phyloP scores from a whole-genome alignment of 2,329 filamentous ascomycete species.

The Clonostachys solani region DNA sequence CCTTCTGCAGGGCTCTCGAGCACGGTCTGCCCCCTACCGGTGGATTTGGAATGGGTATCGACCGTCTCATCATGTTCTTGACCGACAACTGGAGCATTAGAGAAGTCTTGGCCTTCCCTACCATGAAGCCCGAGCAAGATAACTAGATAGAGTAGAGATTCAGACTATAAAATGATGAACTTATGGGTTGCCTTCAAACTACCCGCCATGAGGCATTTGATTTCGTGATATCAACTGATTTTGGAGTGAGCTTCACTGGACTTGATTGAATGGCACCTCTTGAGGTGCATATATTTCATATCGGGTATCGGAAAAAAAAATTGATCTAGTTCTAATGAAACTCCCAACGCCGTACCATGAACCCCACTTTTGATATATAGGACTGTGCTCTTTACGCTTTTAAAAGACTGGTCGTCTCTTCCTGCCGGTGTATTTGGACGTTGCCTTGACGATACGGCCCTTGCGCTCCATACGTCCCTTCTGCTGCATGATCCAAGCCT shows the following conservation, averaged over 20 bases:
- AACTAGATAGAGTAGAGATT: neutral
- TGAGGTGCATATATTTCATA: neutral
- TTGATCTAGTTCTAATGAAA: conserved; percentile 1
- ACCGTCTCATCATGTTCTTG: conserved; percentile 92
- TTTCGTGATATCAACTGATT: neutral
- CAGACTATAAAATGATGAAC: neutral
- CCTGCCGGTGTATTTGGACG: conserved; percentile 89
- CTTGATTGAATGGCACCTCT: neutral
- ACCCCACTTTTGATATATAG: conserved; percentile 12
- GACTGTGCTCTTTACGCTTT: neutral
- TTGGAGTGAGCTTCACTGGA: neutral
- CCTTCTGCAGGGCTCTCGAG: conserved; percentile 86
- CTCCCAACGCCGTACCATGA: conserved; percentile 24
- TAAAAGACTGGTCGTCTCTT: conserved; percentile 79
- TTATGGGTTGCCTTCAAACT: neutral
- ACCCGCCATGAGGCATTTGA: too few species aligned
- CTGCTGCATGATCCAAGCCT: conserved; percentile 79
- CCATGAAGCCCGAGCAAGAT: conserved; percentile 83
- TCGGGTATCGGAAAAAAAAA: conserved; percentile 2
- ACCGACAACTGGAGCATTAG: conserved; percentile 92
- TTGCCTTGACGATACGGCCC: conserved; percentile 89
- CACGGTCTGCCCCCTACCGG: conserved; percentile 90
- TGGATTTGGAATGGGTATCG: conserved; percentile 95
- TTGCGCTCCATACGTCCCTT: conserved; percentile 93
- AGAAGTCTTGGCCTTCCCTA: conserved; percentile 93